phyloP scores from a whole-genome alignment of 371 early-diverging fungal species.

The Mortierella sp. region DNA sequence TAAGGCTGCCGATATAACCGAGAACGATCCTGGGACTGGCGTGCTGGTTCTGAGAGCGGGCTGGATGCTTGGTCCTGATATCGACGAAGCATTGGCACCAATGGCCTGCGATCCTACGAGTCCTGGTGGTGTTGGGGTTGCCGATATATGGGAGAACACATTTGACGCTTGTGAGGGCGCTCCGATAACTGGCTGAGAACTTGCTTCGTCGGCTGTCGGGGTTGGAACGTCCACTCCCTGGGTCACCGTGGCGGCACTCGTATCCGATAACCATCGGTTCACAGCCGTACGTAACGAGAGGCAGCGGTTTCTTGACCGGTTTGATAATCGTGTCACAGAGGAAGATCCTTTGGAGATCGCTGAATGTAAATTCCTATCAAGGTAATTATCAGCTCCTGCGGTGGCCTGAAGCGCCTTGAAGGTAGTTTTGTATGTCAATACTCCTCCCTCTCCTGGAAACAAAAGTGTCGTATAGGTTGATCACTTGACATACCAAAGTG shows the following conservation, averaged over 20 bases:
- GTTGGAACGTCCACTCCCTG: background rate
- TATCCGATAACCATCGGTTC: background rate
- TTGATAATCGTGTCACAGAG: background rate
- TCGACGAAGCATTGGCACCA: background rate
- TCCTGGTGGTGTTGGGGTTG: background rate
- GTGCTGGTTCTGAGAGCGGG: background rate
- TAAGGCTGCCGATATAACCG: background rate
- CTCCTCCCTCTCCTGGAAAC: background rate
- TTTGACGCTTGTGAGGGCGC: background rate
- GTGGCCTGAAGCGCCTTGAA: background rate
- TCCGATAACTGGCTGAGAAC: background rate
- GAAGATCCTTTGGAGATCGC: background rate
- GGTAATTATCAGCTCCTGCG: background rate
- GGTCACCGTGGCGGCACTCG: background rate
- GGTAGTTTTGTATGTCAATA: background rate
- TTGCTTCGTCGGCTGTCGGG: background rate
- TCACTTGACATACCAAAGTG: background rate
- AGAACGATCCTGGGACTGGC: background rate
- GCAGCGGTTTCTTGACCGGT: background rate
- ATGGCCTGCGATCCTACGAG: background rate
- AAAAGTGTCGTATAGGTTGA: background rate
- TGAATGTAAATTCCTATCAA: background rate
- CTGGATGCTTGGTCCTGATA: background rate
- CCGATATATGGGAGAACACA: background rate
- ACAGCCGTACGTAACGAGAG: background rate